Percentiles rank a stretch among this genome's conserved stretches.
phyloP scores from a whole-genome alignment of 2,329 filamentous ascomycete species.

The Pseudogymnoascus sp. region DNA sequence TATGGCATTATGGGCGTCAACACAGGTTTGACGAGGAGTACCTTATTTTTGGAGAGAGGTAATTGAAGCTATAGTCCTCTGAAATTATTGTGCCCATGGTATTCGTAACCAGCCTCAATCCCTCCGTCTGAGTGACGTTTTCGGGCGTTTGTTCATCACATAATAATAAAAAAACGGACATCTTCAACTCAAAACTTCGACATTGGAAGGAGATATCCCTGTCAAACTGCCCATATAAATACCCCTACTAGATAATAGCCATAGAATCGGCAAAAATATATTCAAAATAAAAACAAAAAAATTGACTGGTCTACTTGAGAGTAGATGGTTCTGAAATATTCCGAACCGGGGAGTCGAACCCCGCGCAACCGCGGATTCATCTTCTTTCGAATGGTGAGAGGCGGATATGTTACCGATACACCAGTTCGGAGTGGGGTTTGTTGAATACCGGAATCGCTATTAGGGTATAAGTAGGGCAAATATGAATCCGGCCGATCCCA shows the following conservation, averaged over 20 bases:
- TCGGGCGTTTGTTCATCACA: not conserved
- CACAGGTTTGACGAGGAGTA: not conserved
- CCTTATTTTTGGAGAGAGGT: not conserved
- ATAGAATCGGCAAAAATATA: not conserved
- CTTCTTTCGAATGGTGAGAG: slow-evolving; percentile 7
- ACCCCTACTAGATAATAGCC: not conserved
- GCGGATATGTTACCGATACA: slow-evolving; percentile 8
- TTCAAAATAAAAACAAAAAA: not conserved
- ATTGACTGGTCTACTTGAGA: slow-evolving; percentile 2
- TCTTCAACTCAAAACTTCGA: not conserved
- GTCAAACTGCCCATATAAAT: not conserved
- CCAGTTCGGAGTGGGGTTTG: slow-evolving; percentile 1
- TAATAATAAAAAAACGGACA: not conserved
- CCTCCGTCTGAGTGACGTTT: not conserved
- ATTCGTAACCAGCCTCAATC: not conserved
- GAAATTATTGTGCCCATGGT: not conserved
- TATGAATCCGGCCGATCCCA: not conserved
- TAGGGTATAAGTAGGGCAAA: not conserved
- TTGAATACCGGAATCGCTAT: not conserved
- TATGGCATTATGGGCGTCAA: not conserved
- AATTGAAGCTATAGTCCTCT: not conserved
- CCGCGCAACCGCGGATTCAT: slow-evolving; percentile 4
- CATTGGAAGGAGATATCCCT: not conserved
- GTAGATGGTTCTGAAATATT: slow-evolving; percentile 8
- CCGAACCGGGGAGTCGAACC: slow-evolving; percentile 7